Evolutionary conservation across 129 eudicot species (phyloP).

Genomic region (Arctium minus): DNA sequence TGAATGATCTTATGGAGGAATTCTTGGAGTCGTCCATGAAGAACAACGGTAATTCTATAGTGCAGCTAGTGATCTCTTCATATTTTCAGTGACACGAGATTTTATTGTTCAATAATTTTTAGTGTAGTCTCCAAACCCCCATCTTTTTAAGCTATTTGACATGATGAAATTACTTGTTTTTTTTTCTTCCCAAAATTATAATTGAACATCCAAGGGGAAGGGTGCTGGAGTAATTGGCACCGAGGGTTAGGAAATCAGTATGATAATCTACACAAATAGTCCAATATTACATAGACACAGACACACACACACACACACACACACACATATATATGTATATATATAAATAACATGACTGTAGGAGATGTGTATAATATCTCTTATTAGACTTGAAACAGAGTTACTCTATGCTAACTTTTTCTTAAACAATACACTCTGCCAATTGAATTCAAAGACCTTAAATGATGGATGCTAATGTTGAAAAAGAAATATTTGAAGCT

Average conservation of each 20-base stretch:
- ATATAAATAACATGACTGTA: too few species aligned
- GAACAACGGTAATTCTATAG: constrained; percentile 46
- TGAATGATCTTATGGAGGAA: constrained; percentile 44
- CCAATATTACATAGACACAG: not conserved
- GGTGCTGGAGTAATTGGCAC: not conserved
- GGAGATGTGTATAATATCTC: not conserved
- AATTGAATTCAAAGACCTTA: not conserved
- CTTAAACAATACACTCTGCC: not conserved
- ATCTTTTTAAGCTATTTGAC: not conserved
- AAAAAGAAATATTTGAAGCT: not conserved
- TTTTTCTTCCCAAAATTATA: not conserved
- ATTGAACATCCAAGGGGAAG: not conserved
- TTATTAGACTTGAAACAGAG: not conserved
- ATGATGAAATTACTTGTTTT: not conserved
- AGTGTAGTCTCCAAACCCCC: not conserved
- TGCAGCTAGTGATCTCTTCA: constrained; percentile 1
- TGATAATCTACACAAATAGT: not conserved
- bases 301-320: too few species aligned
- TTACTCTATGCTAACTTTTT: not conserved
- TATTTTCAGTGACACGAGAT: not conserved
- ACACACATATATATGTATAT: too few species aligned
- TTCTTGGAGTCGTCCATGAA: constrained; percentile 41
- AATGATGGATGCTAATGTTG: not conserved
- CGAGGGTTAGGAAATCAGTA: not conserved
- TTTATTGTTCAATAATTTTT: constrained; percentile 1